Conservation (phyloP, 768 basidiomycete genomes). For the Hygrocybe coccinea region DNA sequence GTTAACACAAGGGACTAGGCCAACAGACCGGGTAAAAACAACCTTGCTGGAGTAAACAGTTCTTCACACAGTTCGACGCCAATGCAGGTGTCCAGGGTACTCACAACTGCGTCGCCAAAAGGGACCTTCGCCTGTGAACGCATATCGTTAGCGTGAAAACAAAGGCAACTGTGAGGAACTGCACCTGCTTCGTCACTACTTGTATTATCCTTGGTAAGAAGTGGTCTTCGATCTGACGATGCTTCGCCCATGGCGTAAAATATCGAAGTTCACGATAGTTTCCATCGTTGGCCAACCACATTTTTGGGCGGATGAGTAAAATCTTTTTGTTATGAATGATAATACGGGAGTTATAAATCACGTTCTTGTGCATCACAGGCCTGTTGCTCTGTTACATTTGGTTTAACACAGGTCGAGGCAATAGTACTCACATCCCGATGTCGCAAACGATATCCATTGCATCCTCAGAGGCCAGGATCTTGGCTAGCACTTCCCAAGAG, state of each 20-base stretch:
- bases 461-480: constrained; percentile 76
- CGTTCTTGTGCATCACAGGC: constrained; percentile 97
- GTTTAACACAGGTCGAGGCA: too few relatives aligned
- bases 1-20: not conserved
- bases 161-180: not conserved
- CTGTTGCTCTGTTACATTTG: constrained; percentile 37
- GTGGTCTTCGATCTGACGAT: constrained; percentile 85
- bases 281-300: constrained; percentile 99
- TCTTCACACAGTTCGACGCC: constrained; percentile 98
- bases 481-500: constrained; percentile 96
- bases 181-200: constrained; percentile 82
- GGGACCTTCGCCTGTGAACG: constrained; percentile 70
- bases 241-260: constrained; percentile 94
- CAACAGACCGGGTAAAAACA: constrained; percentile 2
- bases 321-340: constrained; percentile 84
- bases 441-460: constrained; percentile 89
- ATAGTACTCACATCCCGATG: constrained; percentile 77
- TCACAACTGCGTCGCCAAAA: constrained; percentile 92
- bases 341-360: constrained; percentile 94
- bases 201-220: constrained; percentile 87
- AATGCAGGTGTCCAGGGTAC: constrained; percentile 92
- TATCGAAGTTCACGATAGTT: constrained; percentile 89
- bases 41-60: constrained; percentile 95
- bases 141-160: not conserved
- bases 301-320: constrained; percentile 92